Base-by-base conservation (phyloP, 1,284 basidiomycete genomes). In the Ganoderma meredithae region DNA sequence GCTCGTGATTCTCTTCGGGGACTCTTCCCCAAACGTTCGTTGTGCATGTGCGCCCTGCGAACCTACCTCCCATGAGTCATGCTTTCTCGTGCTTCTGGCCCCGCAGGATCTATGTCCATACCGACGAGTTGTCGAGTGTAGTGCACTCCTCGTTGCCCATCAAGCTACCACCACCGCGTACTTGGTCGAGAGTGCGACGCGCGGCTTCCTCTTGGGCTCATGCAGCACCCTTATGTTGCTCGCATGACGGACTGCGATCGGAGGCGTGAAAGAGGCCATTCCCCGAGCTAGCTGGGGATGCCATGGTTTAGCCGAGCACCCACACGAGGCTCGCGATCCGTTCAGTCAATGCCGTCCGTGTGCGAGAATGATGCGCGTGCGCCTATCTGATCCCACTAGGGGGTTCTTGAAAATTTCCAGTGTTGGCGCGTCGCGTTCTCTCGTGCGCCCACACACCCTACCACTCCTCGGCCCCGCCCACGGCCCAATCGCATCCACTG, bases 291-390 rank as follows among this genome's bases (percentile, higher is more conserved):
- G 27, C 27, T 33, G 55, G 33, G 55, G 55, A 31, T 3, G 2
- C 15, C 31, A 33, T 58, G 55, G 31, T 31, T n/a, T 31, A 36
- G 31, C 19, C 8, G 27, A 33, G 19, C 55, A 33, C 8, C 55
- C 27, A 33, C 55, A 33, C 55, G 55, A 58, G 55, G 15, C 10
- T 58, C 55, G 55, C 33, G 55, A 39, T 58, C 33, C 33, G 55
- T 39, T 39, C 33, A 31, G n/a, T 33, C 8, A 39, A 39, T n/a
- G 31, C 33, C 55, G 17, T 56, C 52, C 13, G 36, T 36, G 36
- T 9, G 47, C 22, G 47, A 17, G 44, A 47, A 3, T 3, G 36
- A 36, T 36, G 36, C 44, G 44, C 52, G 52, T 55, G 52, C 52
- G 52, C 13, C 52, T 55, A 55, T 12, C 52, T 10, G 12, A 22